Percentiles rank a stretch among this genome's conserved stretches.
These are phyloP conservation scores for Pseudocercospora macadamiae DNA, from an alignment of 2,329 filamentous ascomycete genomes.

Conservation along the genomic window DNA sequence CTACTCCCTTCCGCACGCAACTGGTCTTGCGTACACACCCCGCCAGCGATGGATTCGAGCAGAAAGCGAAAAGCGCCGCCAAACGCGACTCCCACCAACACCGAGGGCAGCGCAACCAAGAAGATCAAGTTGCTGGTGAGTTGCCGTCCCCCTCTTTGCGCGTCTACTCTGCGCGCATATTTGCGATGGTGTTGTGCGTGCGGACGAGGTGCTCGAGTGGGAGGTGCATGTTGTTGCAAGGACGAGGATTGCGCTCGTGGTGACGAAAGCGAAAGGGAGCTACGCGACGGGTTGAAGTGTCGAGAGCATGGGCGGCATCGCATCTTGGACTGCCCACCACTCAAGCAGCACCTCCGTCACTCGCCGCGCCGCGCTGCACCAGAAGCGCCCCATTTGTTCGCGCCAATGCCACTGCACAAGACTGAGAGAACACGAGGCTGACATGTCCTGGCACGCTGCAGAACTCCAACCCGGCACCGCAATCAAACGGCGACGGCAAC, in stretches of 20 bases:
- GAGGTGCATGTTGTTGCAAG: slow-evolving; percentile 11
- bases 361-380: slow-evolving; percentile 27
- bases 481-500: slow-evolving; percentile 17
- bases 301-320: slow-evolving; percentile 27
- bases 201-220: slow-evolving; percentile 4
- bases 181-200: slow-evolving; percentile 10
- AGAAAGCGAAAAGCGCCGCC: slow-evolving; percentile 60
- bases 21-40: slow-evolving; percentile 1
- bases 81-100: slow-evolving; percentile 48
- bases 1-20: not conserved
- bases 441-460: slow-evolving; percentile 24
- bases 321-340: slow-evolving; percentile 26
- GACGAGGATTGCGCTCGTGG: slow-evolving; percentile 13
- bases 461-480: slow-evolving; percentile 35
- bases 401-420: slow-evolving; percentile 5
- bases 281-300: slow-evolving; percentile 30
- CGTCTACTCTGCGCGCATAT: not conserved
- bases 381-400: slow-evolving; percentile 16
- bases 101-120: slow-evolving; percentile 59
- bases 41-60: slow-evolving; percentile 44
- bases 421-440: slow-evolving; percentile 19
- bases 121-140: slow-evolving; percentile 63
- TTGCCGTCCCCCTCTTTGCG: slow-evolving; percentile 31
- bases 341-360: slow-evolving; percentile 34
- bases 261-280: slow-evolving; percentile 17